Evolutionary conservation across 2,329 filamentous ascomycete species (phyloP).

Genomic region (Exophiala spinifera): DNA sequence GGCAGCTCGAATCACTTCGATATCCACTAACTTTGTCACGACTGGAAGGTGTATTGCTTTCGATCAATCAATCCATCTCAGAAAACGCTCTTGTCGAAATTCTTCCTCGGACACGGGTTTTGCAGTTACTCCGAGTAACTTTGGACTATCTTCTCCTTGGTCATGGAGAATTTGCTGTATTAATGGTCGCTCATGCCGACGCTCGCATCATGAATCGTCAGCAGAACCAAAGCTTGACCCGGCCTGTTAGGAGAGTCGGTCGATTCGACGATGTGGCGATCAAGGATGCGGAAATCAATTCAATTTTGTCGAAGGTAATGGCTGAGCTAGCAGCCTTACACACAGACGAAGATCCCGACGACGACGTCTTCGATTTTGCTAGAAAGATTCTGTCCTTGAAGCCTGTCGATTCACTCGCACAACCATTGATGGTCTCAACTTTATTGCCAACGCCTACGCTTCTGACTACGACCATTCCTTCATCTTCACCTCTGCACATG

Average conservation of each 20-base stretch:
- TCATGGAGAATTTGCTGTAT: constrained; percentile 86
- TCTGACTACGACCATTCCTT: constrained; percentile 68
- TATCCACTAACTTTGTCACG: constrained; percentile 71
- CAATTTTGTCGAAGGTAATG: constrained; percentile 75
- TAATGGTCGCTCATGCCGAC: constrained; percentile 80
- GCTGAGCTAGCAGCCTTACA: constrained; percentile 73
- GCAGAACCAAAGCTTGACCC: constrained; percentile 46
- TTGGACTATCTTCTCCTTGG: constrained; percentile 85
- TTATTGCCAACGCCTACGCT: constrained; percentile 73
- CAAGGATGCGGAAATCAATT: constrained; percentile 81
- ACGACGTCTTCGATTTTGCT: constrained; percentile 79
- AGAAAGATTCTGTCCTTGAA: constrained; percentile 69
- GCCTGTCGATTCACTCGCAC: constrained; percentile 48
- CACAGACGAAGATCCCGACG: constrained; percentile 69
- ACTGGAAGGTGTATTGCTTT: constrained; percentile 68
- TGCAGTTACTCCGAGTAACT: constrained; percentile 72
- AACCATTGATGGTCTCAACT: constrained; percentile 13
- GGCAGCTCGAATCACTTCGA: constrained; percentile 47
- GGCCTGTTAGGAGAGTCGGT: constrained; percentile 25
- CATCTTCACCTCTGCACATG: constrained; percentile 78
- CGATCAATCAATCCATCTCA: constrained; percentile 77
- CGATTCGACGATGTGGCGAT: constrained; percentile 61
- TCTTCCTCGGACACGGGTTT: constrained; percentile 71
- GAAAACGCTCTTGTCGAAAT: constrained; percentile 79
- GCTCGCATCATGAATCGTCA: constrained; percentile 72